Evolutionary conservation across 2,329 filamentous ascomycete species (phyloP).

Genomic region (Macrophomina tecta): DNA sequence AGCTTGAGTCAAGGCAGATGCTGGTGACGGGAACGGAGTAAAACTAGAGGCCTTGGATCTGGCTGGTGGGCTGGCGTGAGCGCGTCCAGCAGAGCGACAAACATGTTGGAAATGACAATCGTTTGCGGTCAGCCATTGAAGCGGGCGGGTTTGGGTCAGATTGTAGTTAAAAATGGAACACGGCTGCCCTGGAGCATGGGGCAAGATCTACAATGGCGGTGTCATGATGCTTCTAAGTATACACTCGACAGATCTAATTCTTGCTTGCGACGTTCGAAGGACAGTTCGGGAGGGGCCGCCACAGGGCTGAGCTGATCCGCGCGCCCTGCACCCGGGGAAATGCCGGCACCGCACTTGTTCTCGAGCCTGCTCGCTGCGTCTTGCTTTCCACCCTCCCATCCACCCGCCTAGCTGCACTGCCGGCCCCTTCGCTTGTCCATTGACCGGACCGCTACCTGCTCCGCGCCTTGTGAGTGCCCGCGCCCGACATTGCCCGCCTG

Average conservation of each 20-base stretch:
- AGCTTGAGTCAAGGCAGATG: background rate
- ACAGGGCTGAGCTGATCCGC: background rate
- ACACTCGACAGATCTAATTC: conserved; percentile 10
- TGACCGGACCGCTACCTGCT: background rate
- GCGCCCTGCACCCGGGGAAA: background rate
- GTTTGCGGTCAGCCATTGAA: background rate
- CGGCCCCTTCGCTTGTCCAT: conserved; percentile 6
- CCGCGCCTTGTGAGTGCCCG: background rate
- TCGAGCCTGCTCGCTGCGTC: background rate
- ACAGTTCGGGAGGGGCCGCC: conserved; percentile 5
- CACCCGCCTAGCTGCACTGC: background rate
- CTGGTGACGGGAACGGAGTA: background rate
- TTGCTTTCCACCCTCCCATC: conserved; percentile 4
- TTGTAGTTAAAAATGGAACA: background rate
- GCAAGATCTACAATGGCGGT: conserved; percentile 13
- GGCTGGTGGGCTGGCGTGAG: background rate
- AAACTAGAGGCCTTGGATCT: background rate
- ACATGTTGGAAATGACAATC: background rate
- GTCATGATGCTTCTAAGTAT: conserved; percentile 19
- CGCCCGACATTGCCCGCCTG: background rate
- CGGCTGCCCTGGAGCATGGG: background rate
- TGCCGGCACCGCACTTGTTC: background rate
- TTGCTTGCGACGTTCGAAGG: conserved; percentile 14
- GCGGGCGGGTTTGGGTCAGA: background rate
- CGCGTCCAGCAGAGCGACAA: background rate